phyloP scores from a whole-genome alignment of 139 green algal genomes.

The Nannochloris sp. region DNA sequence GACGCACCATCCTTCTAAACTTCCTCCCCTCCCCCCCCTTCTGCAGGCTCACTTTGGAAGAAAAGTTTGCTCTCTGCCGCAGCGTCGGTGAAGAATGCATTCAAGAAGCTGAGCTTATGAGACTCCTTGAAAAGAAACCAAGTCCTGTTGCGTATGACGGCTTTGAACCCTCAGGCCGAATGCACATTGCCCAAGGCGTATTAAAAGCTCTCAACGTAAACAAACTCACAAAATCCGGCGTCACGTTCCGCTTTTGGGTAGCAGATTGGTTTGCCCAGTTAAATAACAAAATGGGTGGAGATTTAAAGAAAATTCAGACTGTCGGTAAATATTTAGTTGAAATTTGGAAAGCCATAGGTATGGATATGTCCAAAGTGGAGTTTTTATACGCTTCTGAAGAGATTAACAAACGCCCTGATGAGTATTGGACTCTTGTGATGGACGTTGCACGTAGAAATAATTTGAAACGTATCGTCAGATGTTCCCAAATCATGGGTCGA shows the following conservation, averaged over 20 bases:
- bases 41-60: conserved; percentile 70
- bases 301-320: conserved; percentile 98
- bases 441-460: conserved; percentile 83
- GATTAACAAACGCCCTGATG: conserved; percentile 53
- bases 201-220: conserved; percentile 99
- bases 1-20: too few relatives aligned
- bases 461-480: conserved; percentile 75
- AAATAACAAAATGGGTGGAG: conserved; percentile 98
- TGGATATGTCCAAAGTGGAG: conserved; percentile 82
- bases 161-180: conserved; percentile 96
- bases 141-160: conserved; percentile 91
- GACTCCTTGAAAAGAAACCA: conserved; percentile 83
- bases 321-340: conserved; percentile 97
- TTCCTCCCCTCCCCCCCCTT: not conserved
- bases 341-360: conserved; percentile 98
- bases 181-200: conserved; percentile 98
- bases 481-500: conserved; percentile 93
- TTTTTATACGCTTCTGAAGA: conserved; percentile 65
- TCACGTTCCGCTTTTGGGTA: conserved; percentile 94
- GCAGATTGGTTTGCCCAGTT: conserved; percentile 74
- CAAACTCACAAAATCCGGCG: conserved; percentile 90
- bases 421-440: conserved; percentile 90
- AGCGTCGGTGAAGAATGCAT: conserved; percentile 93
- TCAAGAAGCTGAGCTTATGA: conserved; percentile 80
- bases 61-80: conserved; percentile 72